These are phyloP conservation scores for Candida silvatica DNA, from an alignment of 805 yeast species.

Conservation along the genomic window DNA sequence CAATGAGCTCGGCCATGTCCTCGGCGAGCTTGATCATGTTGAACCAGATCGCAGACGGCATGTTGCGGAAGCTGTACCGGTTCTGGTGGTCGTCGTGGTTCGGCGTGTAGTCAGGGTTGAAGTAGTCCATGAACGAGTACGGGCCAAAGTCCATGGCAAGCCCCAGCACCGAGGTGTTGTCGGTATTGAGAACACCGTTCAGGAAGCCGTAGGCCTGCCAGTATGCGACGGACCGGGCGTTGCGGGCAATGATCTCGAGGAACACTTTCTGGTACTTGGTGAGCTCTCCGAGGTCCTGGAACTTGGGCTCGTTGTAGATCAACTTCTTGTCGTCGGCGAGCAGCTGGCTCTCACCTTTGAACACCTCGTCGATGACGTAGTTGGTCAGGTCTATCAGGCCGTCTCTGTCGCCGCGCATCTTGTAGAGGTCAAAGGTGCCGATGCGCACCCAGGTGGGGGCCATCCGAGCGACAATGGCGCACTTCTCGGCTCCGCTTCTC, in stretches of 20 bases:
- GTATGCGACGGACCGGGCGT: constrained; percentile 68
- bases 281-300: constrained; percentile 24
- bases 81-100: constrained; percentile 74
- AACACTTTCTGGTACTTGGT: constrained; percentile 66
- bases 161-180: constrained; percentile 86
- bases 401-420: constrained; percentile 60
- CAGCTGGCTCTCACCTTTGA: constrained; percentile 28
- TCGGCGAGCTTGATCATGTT: constrained; percentile 82
- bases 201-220: constrained; percentile 92
- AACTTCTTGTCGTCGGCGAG: constrained; percentile 15
- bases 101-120: constrained; percentile 76
- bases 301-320: constrained; percentile 23
- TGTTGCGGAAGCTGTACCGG: constrained; percentile 75
- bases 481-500: constrained; percentile 62
- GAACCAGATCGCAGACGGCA: constrained; percentile 91
- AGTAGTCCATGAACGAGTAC: constrained; percentile 81
- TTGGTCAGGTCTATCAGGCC: constrained; percentile 61
- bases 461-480: constrained; percentile 80
- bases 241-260: constrained; percentile 60
- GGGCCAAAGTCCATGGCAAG: constrained; percentile 92
- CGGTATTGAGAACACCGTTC: constrained; percentile 93
- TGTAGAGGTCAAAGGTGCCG: constrained; percentile 80
- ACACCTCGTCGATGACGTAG: constrained; percentile 61
- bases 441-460: constrained; percentile 82
- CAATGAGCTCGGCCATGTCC: constrained; percentile 70